phyloP scores from a whole-genome alignment of 441 rosid genomes.

The Raphanus hybrid region DNA sequence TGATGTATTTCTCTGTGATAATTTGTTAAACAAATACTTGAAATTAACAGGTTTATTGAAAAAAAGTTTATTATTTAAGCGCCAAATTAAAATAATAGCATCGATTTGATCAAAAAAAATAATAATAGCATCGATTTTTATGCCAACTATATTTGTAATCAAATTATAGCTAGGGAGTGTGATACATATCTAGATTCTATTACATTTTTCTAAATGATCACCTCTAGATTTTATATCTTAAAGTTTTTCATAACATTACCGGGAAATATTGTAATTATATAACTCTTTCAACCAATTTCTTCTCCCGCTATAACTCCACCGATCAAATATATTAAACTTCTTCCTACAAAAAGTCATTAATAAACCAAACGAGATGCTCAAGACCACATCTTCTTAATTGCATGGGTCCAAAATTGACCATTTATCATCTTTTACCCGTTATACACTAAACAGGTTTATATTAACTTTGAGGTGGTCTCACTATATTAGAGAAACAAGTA shows the following conservation, averaged over 20 bases:
- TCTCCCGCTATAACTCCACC: neutral
- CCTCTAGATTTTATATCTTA: neutral
- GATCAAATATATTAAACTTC: neutral
- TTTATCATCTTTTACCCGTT: slow-evolving; percentile 12
- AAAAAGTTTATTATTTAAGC: slow-evolving; percentile 1
- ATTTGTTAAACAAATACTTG: neutral
- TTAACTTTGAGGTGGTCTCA: slow-evolving; percentile 18
- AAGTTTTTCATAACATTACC: neutral
- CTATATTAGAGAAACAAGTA: slow-evolving; percentile 17
- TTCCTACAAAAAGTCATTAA: neutral
- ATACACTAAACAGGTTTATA: neutral
- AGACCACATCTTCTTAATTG: slow-evolving; percentile 12
- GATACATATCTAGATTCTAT: neutral
- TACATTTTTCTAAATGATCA: neutral
- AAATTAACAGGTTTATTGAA: neutral
- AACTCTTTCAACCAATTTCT: neutral
- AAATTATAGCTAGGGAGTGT: neutral
- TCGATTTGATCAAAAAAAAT: neutral
- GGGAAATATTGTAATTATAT: neutral
- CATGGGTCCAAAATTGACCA: slow-evolving; percentile 6
- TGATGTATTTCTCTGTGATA: neutral
- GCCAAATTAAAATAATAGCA: neutral
- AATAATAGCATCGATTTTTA: neutral
- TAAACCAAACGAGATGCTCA: slow-evolving; percentile 24
- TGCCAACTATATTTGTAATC: neutral